Evolutionary conservation across 129 eudicot genomes (phyloP).

Genomic region (Tagetes erecta): DNA sequence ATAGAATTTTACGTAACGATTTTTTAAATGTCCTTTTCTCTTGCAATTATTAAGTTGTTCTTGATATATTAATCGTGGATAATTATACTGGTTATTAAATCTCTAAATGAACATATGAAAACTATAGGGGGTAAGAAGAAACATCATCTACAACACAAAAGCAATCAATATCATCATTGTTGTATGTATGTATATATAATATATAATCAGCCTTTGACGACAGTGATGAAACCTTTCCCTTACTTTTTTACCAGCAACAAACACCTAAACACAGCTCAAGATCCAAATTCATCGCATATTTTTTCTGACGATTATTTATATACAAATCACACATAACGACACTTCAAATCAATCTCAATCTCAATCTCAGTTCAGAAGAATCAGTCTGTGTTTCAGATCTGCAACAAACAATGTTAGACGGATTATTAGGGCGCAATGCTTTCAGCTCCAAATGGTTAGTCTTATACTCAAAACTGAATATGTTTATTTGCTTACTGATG

Average conservation of each 20-base stretch:
- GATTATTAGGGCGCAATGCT: slow-evolving; percentile 73
- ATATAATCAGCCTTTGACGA: slow-evolving; percentile 23
- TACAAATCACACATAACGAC: slow-evolving; percentile 24
- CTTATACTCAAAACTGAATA: slow-evolving; percentile 3
- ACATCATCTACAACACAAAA: slow-evolving; percentile 15
- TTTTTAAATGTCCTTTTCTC: too few species aligned
- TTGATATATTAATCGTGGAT: too few species aligned
- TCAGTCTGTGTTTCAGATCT: slow-evolving; percentile 30
- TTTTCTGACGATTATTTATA: neutral
- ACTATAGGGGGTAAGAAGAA: slow-evolving; percentile 25
- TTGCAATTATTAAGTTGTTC: too few species aligned
- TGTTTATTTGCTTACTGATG: neutral
- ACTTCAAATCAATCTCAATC: neutral
- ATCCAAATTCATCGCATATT: slow-evolving; percentile 24
- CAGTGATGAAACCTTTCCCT: slow-evolving; percentile 25
- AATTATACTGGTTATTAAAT: too few species aligned
- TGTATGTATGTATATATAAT: neutral
- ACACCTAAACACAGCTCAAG: neutral
- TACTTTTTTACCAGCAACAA: slow-evolving; percentile 23
- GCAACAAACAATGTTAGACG: slow-evolving; percentile 74
- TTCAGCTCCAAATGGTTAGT: slow-evolving; percentile 86
- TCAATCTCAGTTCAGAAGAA: slow-evolving; percentile 33
- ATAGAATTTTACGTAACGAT: too few species aligned
- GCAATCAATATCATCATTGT: neutral
- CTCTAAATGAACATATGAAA: neutral